phyloP scores from a whole-genome alignment of 2,329 filamentous ascomycete genomes.

The Cytospora paraplurivora region DNA sequence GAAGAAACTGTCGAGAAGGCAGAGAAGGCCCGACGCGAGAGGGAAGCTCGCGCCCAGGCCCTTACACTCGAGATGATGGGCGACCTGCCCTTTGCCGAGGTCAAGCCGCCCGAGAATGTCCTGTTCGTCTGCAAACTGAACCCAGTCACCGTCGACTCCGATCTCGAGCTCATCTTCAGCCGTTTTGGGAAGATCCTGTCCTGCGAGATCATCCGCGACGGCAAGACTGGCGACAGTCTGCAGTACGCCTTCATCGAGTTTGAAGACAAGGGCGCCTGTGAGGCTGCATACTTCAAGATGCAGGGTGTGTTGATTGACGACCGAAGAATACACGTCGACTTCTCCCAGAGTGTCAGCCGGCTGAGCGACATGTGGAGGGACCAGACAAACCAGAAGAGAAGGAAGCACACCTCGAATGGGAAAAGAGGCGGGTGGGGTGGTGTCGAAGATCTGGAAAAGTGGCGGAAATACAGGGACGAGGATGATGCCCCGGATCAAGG shows the following conservation, averaged over 20 bases:
- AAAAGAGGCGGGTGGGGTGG: slow-evolving; percentile 83
- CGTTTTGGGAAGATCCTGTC: slow-evolving; percentile 94
- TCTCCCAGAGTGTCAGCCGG: slow-evolving; percentile 90
- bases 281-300: slow-evolving; percentile 98
- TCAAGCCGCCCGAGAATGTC: slow-evolving; percentile 95
- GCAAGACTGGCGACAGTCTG: slow-evolving; percentile 88
- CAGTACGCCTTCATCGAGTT: slow-evolving; percentile 99
- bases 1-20: slow-evolving; percentile 71
- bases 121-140: slow-evolving; percentile 99
- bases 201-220: slow-evolving; percentile 94
- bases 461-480: slow-evolving; percentile 79
- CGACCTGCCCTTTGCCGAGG: slow-evolving; percentile 94
- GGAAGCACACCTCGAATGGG: slow-evolving; percentile 52
- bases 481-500: slow-evolving; percentile 43
- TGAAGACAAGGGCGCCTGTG: slow-evolving; percentile 87
- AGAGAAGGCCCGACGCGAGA: slow-evolving; percentile 79
- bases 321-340: slow-evolving; percentile 96
- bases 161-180: slow-evolving; percentile 93
- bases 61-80: slow-evolving; percentile 97
- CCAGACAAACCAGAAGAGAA: slow-evolving; percentile 75
- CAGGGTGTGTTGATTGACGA: slow-evolving; percentile 96
- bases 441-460: slow-evolving; percentile 83
- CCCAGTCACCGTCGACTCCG: slow-evolving; percentile 91
- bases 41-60: slow-evolving; percentile 90
- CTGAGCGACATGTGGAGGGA: slow-evolving; percentile 88